Conservation (phyloP, 1,284 basidiomycete genomes). For the Cryptococcus floricola region DNA sequence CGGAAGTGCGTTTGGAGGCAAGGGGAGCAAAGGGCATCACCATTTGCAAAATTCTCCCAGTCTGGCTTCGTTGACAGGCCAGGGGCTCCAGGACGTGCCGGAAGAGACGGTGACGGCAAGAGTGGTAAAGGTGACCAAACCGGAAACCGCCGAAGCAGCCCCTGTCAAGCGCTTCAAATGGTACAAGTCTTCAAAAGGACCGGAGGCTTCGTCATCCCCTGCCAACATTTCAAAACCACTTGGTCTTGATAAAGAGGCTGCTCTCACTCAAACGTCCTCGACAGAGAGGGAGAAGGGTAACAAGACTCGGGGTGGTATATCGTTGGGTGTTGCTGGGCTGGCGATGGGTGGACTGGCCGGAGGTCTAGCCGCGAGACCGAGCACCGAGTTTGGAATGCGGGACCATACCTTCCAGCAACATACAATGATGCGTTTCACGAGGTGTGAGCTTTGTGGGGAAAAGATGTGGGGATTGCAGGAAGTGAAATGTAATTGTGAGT, state of each 20-base stretch:
- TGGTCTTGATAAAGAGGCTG: background rate
- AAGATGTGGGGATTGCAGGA: slow-evolving; percentile 95
- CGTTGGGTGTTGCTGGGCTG: slow-evolving; percentile 1
- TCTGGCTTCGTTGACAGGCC: slow-evolving; percentile 46
- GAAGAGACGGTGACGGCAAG: slow-evolving; percentile 42
- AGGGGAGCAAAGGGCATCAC: slow-evolving; percentile 8
- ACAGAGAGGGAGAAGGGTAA: slow-evolving; percentile 4
- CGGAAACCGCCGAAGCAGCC: slow-evolving; percentile 50
- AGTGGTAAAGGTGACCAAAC: slow-evolving; percentile 48
- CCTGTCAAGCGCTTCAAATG: slow-evolving; percentile 55
- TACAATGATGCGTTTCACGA: slow-evolving; percentile 79
- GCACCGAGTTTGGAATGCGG: slow-evolving; percentile 46
- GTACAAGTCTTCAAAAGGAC: slow-evolving; percentile 52
- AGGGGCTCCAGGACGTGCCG: slow-evolving; percentile 46
- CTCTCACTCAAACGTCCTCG: slow-evolving; percentile 5
- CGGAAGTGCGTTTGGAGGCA: background rate
- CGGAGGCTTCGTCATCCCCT: slow-evolving; percentile 27
- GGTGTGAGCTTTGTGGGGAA: slow-evolving; percentile 93
- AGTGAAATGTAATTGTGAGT: slow-evolving; percentile 77
- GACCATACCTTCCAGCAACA: slow-evolving; percentile 88
- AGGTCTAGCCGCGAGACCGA: slow-evolving; percentile 25
- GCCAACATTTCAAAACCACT: slow-evolving; percentile 39
- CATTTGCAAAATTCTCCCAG: slow-evolving; percentile 48
- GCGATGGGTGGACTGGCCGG: slow-evolving; percentile 7
- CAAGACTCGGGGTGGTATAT: slow-evolving; percentile 11